Percentiles rank a stretch among this genome's conserved stretches.
Evolutionary conservation across 495 filamentous ascomycete genomes (phyloP).

Genomic region (Penicillium arizonense): DNA sequence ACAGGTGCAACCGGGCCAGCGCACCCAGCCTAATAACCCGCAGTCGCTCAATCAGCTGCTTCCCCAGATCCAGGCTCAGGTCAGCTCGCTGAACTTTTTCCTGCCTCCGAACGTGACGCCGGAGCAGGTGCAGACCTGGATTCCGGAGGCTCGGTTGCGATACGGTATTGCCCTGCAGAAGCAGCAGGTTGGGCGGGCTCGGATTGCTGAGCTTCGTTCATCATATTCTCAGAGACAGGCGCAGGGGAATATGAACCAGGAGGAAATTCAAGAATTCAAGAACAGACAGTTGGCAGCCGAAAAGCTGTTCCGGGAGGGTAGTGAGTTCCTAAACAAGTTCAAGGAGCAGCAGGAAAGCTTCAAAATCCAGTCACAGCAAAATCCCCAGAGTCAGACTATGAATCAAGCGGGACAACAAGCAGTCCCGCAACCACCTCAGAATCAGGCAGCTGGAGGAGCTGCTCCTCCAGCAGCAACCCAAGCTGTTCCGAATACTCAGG

Average conservation of each 20-base stretch:
- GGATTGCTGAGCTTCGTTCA: constrained; percentile 36
- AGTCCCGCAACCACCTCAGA: constrained; percentile 9
- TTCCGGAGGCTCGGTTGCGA: constrained; percentile 49
- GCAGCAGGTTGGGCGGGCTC: constrained; percentile 46
- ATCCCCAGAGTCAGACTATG: constrained; percentile 24
- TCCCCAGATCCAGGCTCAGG: constrained; percentile 45
- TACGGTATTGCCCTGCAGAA: constrained; percentile 54
- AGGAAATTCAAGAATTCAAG: constrained; percentile 45
- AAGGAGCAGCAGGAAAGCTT: constrained; percentile 47
- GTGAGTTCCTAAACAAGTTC: constrained; percentile 47
- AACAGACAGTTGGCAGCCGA: constrained; percentile 42
- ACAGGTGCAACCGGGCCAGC: constrained; percentile 30
- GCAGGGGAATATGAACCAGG: constrained; percentile 36
- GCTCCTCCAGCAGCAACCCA: constrained; percentile 17
- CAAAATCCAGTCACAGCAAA: constrained; percentile 41
- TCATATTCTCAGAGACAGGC: constrained; percentile 37
- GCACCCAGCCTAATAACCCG: constrained; percentile 39
- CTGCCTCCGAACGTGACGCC: constrained; percentile 46
- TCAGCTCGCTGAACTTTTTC: constrained; percentile 45
- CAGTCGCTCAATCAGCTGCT: constrained; percentile 40
- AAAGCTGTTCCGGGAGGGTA: constrained; percentile 46
- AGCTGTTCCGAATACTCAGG: constrained; percentile 19
- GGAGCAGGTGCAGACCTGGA: constrained; percentile 48
- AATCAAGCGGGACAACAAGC: constrained; percentile 22
- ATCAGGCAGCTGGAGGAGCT: constrained; percentile 11